Base-by-base conservation (phyloP, 2,329 filamentous ascomycete genomes). In the Septoria petroselini region DNA sequence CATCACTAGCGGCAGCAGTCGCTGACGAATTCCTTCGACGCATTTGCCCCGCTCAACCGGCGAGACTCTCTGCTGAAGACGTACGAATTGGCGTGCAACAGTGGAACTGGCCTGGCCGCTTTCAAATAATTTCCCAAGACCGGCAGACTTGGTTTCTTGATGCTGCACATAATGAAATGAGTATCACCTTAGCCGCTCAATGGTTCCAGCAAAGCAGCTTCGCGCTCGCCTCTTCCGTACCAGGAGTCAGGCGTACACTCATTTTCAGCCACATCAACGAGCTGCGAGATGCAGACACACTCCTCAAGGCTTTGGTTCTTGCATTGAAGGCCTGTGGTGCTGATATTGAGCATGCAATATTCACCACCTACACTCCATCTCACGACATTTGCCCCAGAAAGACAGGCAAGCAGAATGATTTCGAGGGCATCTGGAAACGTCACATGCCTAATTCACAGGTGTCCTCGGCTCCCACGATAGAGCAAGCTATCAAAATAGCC, bases 1-100 rank as follows among this genome's bases (percentile, higher is more conserved):
- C 81, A 15, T 79, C 77, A 6, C 68, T 84, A 18, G 81, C 81
- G 8, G 73, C 80, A 17, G 76, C 77, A 1, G 51, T 47, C 8
- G 53, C 56, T 15, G 39, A 60, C 17, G 53, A 53, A 14, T 58
- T 55, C 21, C 50, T 63, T 7, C 17, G 35, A 0, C 37, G 38
- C 8, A 29, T 14, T 7, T 15, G 35, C 9, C 14, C 33, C 31
- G 15, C 19, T 45, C 14, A 29, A n/a, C n/a, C n/a, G n/a, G n/a
- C n/a, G n/a, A n/a, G n/a, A 27, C 27, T 63, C 21, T 50, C 46
- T 27, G n/a, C 1, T 6, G 52, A 54, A 12, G 59, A 57, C 35
- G 47, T 63, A 11, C 15, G 17, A 3, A 30, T 27, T 17, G 58
- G 54, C 8, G 25, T 61, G 4, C 23, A 56, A 23, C 40, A 55